Conservation (phyloP, 306 rosid genomes). For the Cucumis hystrix region DNA sequence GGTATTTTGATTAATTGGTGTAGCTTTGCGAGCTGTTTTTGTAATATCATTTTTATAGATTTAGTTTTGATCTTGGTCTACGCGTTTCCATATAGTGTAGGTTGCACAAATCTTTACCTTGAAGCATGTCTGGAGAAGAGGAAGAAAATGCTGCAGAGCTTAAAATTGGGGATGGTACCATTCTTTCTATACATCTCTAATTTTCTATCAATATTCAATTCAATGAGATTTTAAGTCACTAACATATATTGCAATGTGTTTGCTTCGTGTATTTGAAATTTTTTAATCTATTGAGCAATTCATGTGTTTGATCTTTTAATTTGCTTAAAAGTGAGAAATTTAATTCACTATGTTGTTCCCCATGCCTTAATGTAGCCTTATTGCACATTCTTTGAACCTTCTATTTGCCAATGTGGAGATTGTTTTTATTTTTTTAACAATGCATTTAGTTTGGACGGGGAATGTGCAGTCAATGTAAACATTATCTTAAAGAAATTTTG, state of each 20-base stretch:
- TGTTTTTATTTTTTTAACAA: neutral
- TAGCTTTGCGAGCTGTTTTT: neutral
- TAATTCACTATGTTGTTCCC: neutral
- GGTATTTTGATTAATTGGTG: neutral
- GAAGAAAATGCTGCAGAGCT: constrained; percentile 97
- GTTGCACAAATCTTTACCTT: neutral
- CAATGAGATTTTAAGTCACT: neutral
- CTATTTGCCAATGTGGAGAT: neutral
- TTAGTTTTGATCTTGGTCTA: neutral
- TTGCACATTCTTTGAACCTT: neutral
- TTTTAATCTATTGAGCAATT: neutral
- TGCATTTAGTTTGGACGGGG: neutral
- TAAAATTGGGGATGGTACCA: constrained; percentile 81
- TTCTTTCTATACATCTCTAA: neutral
- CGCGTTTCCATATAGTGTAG: neutral
- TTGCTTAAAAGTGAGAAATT: neutral
- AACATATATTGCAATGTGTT: neutral
- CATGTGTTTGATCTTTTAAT: neutral
- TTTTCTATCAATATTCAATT: neutral
- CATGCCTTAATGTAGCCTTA: neutral
- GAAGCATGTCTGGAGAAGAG: constrained; percentile 79
- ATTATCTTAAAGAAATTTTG: neutral
- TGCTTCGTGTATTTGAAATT: neutral
- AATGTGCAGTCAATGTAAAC: neutral
- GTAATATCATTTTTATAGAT: neutral